phyloP scores from a whole-genome alignment of 805 yeast genomes.

The Myxozyma geophila region DNA sequence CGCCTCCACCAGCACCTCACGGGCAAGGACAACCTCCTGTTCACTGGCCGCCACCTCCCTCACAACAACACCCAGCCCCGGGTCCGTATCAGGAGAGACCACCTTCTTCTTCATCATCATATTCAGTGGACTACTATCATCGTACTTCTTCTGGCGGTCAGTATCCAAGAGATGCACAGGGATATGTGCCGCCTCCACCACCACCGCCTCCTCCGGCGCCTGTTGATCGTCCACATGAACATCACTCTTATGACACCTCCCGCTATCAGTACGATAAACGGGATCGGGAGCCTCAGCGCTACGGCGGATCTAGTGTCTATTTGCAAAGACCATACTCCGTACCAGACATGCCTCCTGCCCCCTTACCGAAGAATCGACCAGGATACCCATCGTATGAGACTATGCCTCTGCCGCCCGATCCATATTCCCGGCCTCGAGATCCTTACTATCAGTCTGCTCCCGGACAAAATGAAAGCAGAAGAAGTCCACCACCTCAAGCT shows the following conservation, averaged over 20 bases:
- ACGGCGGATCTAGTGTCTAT: neutral
- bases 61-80: neutral
- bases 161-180: neutral
- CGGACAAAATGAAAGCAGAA: neutral
- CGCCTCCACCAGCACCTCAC: conserved; percentile 1
- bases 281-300: neutral
- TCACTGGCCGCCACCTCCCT: neutral
- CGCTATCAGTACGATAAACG: conserved; percentile 1
- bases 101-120: neutral
- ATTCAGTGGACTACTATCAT: neutral
- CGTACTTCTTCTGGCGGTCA: neutral
- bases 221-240: neutral
- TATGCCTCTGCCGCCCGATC: conserved; percentile 24
- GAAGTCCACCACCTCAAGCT: conserved; percentile 7
- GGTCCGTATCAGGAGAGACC: neutral
- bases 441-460: neutral
- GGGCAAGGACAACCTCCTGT: neutral
- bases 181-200: neutral
- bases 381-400: conserved; percentile 14
- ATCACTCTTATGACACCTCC: neutral
- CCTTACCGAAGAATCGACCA: conserved; percentile 12
- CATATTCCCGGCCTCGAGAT: conserved; percentile 27
- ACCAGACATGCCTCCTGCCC: conserved; percentile 15
- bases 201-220: neutral
- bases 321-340: conserved; percentile 1